phyloP scores from a whole-genome alignment of 495 filamentous ascomycete genomes.

The Penicillium taxi region DNA sequence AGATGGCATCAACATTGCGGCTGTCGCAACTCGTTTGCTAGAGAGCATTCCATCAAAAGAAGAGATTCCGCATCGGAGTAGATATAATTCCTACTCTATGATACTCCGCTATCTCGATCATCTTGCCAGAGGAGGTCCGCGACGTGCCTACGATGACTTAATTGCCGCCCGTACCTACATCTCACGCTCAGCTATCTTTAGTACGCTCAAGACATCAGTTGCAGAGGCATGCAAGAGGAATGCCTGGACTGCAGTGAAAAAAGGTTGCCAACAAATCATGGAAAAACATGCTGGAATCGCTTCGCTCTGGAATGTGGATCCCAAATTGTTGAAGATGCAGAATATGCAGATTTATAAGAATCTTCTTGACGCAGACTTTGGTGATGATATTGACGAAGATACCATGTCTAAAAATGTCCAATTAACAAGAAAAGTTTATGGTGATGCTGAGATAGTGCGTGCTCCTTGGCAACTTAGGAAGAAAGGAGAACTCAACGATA shows the following conservation, averaged over 20 bases:
- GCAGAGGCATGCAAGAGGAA: neutral
- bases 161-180: neutral
- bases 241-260: conserved; percentile 1
- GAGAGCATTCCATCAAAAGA: neutral
- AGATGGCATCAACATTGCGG: neutral
- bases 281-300: conserved; percentile 1
- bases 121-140: conserved; percentile 1
- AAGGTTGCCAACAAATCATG: conserved; percentile 1
- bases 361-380: conserved; percentile 1
- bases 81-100: no score
- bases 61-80: neutral
- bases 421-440: conserved; percentile 1
- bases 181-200: conserved; percentile 2
- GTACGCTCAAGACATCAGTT: neutral
- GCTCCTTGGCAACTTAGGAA: conserved; percentile 21
- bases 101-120: conserved; percentile 3
- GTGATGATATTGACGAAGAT: neutral
- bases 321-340: neutral
- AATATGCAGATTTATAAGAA: conserved; percentile 2
- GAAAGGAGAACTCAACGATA: conserved; percentile 9
- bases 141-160: neutral
- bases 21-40: conserved; percentile 2
- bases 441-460: conserved; percentile 16
- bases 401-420: neutral
- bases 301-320: neutral